Conservation (phyloP, 345 rosid species). For the Ricinus communis region DNA sequence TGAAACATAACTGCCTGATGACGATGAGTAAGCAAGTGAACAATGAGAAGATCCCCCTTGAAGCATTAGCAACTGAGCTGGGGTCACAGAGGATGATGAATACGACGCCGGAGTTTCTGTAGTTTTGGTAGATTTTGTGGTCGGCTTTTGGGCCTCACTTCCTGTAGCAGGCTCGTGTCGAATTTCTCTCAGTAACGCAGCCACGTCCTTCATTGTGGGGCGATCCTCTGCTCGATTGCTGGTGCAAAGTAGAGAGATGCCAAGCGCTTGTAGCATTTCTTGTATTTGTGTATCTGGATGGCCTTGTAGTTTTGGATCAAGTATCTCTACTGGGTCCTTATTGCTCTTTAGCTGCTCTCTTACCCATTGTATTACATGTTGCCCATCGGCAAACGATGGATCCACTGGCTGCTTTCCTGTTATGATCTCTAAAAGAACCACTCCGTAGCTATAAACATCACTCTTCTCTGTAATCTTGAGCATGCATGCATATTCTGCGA, state of each 20-base stretch:
- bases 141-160: constrained; percentile 42
- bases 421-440: constrained; percentile 71
- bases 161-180: constrained; percentile 42
- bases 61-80: constrained; percentile 41
- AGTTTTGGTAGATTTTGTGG: constrained; percentile 22
- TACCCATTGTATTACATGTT: constrained; percentile 80
- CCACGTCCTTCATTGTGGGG: constrained; percentile 92
- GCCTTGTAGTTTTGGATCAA: constrained; percentile 66
- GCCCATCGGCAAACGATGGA: constrained; percentile 63
- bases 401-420: constrained; percentile 80
- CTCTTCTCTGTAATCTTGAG: constrained; percentile 64
- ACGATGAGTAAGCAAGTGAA: constrained; percentile 50
- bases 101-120: constrained; percentile 24
- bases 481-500: constrained; percentile 71
- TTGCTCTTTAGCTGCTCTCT: constrained; percentile 65
- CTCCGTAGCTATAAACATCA: constrained; percentile 86
- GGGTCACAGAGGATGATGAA: constrained; percentile 48
- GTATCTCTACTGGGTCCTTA: constrained; percentile 63
- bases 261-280: constrained; percentile 85
- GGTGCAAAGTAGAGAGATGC: constrained; percentile 75
- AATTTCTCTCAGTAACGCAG: constrained; percentile 65
- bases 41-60: constrained; percentile 40
- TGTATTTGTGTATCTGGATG: constrained; percentile 65
- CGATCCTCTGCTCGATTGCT: constrained; percentile 72
- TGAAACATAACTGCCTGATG: constrained; percentile 30